These are phyloP conservation scores for Fagopyrum homotropicum DNA, from an alignment of 148 eudicot genomes.

Conservation along the genomic window DNA sequence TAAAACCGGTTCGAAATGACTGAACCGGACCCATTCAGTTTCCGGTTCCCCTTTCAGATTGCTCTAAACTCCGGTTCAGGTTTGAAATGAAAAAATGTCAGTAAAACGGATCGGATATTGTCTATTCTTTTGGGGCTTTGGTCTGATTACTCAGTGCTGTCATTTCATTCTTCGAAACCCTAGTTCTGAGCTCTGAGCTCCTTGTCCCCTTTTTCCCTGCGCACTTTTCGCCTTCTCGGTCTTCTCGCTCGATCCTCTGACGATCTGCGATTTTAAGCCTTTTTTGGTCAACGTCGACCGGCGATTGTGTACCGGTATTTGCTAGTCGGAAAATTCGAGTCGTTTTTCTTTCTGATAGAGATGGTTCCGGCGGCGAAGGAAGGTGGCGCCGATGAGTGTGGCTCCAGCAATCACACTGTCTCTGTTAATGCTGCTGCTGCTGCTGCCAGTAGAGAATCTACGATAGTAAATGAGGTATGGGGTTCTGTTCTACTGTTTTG, in stretches of 20 bases:
- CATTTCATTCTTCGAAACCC: slow-evolving; percentile 3
- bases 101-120: not conserved
- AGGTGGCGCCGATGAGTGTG: slow-evolving; percentile 1
- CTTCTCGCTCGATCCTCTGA: not conserved
- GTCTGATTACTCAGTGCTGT: not conserved
- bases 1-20: not conserved
- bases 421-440: not conserved
- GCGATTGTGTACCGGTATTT: not conserved
- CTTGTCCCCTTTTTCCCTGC: slow-evolving; percentile 9
- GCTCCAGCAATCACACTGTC: not conserved
- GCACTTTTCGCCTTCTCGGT: slow-evolving; percentile 7
- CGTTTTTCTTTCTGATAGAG: not conserved
- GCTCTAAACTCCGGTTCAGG: not conserved
- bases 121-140: not conserved
- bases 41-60: not conserved
- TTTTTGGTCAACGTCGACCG: not conserved
- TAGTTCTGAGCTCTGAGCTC: slow-evolving; percentile 5
- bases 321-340: not conserved
- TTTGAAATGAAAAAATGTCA: not conserved
- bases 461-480: not conserved
- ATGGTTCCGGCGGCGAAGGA: slow-evolving; percentile 4
- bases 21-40: not conserved
- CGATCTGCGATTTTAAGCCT: not conserved
- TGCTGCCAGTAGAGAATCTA: not conserved
- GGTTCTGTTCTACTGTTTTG: not conserved